Conservation (phyloP, 108 stramenopile species). For the Schizochytrium sp. region DNA sequence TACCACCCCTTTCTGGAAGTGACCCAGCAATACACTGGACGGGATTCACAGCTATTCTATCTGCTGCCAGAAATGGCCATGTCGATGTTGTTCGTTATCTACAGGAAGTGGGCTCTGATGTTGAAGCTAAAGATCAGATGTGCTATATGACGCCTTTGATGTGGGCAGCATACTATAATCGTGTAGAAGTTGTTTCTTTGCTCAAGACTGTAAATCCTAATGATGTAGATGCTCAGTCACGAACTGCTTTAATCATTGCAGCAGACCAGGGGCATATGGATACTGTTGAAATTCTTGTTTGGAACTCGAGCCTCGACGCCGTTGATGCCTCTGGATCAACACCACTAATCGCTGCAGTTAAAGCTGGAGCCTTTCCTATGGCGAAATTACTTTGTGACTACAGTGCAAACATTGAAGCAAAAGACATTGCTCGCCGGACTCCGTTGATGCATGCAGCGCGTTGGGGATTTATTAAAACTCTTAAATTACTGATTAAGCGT, state of each 20-base stretch:
- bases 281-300: slow-evolving; percentile 13
- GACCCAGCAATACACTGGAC: slow-evolving; percentile 56
- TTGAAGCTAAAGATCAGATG: background rate
- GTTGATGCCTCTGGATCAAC: background rate
- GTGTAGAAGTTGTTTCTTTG: background rate
- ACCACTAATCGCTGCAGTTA: background rate
- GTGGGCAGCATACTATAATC: background rate
- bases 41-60: background rate
- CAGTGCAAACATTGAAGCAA: slow-evolving; percentile 5
- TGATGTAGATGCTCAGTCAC: background rate
- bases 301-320: slow-evolving; percentile 18
- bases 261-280: slow-evolving; percentile 19
- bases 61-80: background rate
- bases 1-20: background rate
- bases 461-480: slow-evolving; percentile 29
- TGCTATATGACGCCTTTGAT: slow-evolving; percentile 7
- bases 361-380: background rate
- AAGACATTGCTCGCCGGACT: slow-evolving; percentile 30
- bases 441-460: slow-evolving; percentile 57
- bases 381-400: slow-evolving; percentile 53
- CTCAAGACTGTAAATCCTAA: slow-evolving; percentile 3
- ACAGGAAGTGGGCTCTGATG: background rate
- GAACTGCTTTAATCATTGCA: slow-evolving; percentile 35
- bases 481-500: background rate
- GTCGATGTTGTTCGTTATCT: slow-evolving; percentile 10